phyloP scores from a whole-genome alignment of 192 early-diverging fungal genomes.

The Gorgonomyces haynaldii region DNA sequence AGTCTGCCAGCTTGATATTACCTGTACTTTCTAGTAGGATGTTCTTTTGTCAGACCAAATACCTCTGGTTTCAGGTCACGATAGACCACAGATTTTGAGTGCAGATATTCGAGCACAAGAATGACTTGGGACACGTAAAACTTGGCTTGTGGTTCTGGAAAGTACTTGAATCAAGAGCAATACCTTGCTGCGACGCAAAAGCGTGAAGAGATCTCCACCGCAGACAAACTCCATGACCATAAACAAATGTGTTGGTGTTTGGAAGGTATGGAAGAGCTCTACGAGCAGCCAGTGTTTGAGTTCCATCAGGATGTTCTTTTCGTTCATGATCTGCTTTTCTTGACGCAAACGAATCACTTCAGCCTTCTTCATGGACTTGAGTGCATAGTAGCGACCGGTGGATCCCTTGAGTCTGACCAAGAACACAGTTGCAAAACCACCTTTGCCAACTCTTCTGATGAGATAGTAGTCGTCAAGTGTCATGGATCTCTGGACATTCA shows the following conservation, averaged over 20 bases:
- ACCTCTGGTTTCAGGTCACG: conserved; percentile 70
- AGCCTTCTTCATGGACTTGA: conserved; percentile 46
- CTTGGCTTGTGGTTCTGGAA: conserved; percentile 58
- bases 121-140: conserved; percentile 69
- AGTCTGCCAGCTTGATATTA: conserved; percentile 91
- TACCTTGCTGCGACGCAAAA: conserved; percentile 31
- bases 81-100: conserved; percentile 63
- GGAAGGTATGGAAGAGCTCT: conserved; percentile 42
- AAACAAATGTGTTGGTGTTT: conserved; percentile 35
- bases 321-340: conserved; percentile 45
- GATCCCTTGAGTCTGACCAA: conserved; percentile 29
- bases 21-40: conserved; percentile 91
- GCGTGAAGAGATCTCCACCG: conserved; percentile 44
- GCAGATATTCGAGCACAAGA: conserved; percentile 67
- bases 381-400: conserved; percentile 41
- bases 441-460: conserved; percentile 37
- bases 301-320: conserved; percentile 39
- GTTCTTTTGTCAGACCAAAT: conserved; percentile 35
- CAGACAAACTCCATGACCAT: conserved; percentile 48
- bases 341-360: conserved; percentile 41
- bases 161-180: conserved; percentile 28
- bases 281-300: conserved; percentile 41
- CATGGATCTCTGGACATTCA: conserved; percentile 17
- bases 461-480: conserved; percentile 38
- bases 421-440: conserved; percentile 43